Percentiles rank a stretch among this genome's conserved stretches.
phyloP scores from a whole-genome alignment of 495 filamentous ascomycete species.

The Filosporella fistucella region DNA sequence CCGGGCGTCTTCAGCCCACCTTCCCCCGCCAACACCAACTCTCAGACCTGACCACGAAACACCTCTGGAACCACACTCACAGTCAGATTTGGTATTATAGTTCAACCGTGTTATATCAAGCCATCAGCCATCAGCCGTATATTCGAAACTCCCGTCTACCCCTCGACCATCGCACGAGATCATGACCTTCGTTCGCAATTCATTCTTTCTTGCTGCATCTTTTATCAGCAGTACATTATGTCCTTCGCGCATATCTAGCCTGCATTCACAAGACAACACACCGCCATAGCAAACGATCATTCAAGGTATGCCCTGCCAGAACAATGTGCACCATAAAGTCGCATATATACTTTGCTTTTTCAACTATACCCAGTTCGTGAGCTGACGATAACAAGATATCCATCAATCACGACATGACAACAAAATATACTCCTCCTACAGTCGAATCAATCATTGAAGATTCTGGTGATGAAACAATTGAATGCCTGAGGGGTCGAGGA shows the following conservation, averaged over 20 bases:
- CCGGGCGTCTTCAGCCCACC: no score
- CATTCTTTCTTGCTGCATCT: neutral
- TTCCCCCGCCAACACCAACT: no score
- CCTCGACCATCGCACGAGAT: neutral
- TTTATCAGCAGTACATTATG: neutral
- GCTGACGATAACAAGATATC: conserved; percentile 6
- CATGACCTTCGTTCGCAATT: neutral
- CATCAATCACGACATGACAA: conserved; percentile 13
- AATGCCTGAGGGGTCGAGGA: conserved; percentile 4
- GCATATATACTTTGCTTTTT: no score
- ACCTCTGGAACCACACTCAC: no score
- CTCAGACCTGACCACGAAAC: no score
- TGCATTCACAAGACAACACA: neutral
- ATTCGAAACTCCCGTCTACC: neutral
- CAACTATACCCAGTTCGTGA: neutral
- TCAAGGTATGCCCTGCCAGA: neutral
- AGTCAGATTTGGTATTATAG: no score
- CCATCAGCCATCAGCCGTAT: neutral
- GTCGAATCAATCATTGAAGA: conserved; percentile 19
- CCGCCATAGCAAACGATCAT: neutral
- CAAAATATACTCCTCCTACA: conserved; percentile 16
- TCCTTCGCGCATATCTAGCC: neutral
- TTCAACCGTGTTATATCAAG: no score
- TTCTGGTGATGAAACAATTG: conserved; percentile 17
- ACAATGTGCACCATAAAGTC: no score